These are phyloP conservation scores for Lepidium didymum DNA, from an alignment of 345 rosid species.

Conservation along the genomic window DNA sequence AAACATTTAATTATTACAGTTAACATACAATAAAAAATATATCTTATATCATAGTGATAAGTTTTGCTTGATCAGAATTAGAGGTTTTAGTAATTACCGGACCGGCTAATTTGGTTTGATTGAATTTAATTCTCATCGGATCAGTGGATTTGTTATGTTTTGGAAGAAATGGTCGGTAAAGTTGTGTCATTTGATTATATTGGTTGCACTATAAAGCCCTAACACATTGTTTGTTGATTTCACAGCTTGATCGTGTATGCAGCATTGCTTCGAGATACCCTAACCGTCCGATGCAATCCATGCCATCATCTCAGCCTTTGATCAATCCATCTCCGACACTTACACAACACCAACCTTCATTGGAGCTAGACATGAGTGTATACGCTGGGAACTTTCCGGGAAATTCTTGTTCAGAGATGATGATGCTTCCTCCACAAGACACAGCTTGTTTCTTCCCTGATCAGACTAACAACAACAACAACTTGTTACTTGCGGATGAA, in stretches of 20 bases:
- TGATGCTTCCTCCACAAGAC: conserved; percentile 35
- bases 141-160: background rate
- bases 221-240: background rate
- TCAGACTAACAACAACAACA: conserved; percentile 30
- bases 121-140: background rate
- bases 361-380: conserved; percentile 73
- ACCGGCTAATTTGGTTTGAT: background rate
- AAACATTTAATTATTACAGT: background rate
- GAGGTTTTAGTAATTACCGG: too few species aligned
- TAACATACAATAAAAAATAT: too few species aligned
- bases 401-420: conserved; percentile 39
- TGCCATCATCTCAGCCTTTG: conserved; percentile 33
- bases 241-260: conserved; percentile 67
- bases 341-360: conserved; percentile 40
- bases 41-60: too few species aligned
- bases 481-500: conserved; percentile 47
- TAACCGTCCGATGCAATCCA: conserved; percentile 44
- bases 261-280: conserved; percentile 49
- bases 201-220: background rate
- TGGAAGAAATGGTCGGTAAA: background rate
- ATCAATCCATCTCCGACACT: conserved; percentile 32
- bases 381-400: conserved; percentile 46
- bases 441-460: conserved; percentile 35
- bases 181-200: background rate
- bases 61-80: too few species aligned